phyloP scores from a whole-genome alignment of 805 yeast genomes.

The Starmera dryadoides region DNA sequence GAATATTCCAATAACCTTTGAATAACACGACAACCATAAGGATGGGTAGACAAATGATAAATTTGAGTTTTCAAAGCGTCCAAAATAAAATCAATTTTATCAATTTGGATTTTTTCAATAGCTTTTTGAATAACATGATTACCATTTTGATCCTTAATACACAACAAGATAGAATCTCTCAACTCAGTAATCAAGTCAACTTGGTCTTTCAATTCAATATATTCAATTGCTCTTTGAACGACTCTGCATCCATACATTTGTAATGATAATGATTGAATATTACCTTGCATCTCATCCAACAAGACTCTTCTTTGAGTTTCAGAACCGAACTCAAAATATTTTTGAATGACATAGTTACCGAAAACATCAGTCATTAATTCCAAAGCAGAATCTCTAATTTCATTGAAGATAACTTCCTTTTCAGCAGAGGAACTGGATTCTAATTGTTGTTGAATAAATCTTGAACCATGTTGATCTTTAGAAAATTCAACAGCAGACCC shows the following conservation, averaged over 20 bases:
- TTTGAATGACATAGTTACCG: constrained; percentile 96
- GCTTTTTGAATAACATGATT: constrained; percentile 96
- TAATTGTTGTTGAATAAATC: constrained; percentile 89
- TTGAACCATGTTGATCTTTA: constrained; percentile 94
- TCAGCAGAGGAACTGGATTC: constrained; percentile 58
- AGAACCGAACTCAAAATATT: constrained; percentile 80
- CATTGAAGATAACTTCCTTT: constrained; percentile 76
- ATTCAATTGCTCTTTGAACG: constrained; percentile 87
- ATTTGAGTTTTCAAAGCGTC: constrained; percentile 62
- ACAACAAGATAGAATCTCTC: constrained; percentile 47
- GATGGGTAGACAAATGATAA: constrained; percentile 85
- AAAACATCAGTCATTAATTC: constrained; percentile 93
- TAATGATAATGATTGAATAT: constrained; percentile 65
- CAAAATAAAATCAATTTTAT: constrained; percentile 61
- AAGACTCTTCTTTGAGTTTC: constrained; percentile 61
- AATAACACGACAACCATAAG: constrained; percentile 96
- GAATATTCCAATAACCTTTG: constrained; percentile 88
- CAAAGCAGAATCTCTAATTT: constrained; percentile 65
- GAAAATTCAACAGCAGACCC: constrained; percentile 90
- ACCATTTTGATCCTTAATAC: constrained; percentile 95
- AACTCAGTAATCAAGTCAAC: constrained; percentile 64
- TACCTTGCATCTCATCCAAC: constrained; percentile 65
- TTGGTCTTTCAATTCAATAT: constrained; percentile 57
- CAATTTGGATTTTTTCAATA: constrained; percentile 77
- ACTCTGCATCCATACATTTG: constrained; percentile 99